Evolutionary conservation across 495 filamentous ascomycete genomes (phyloP), one percentile per base, ranked within the genome.

Genomic region (Patellaria atrata): DNA sequence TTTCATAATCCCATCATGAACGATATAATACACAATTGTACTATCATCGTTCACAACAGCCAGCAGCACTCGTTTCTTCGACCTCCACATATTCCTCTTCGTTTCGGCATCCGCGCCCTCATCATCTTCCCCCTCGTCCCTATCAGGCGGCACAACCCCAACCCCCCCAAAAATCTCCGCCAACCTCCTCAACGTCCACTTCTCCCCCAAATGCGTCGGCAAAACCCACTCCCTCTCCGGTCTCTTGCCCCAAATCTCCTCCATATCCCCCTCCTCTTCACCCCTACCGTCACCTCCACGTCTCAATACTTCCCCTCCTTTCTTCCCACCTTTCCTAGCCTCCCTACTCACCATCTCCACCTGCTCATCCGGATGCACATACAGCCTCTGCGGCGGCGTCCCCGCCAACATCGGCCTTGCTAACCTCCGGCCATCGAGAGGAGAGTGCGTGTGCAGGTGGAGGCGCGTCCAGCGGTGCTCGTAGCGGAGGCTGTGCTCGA

Each of bases 1-100:
- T 59, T 96, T 97, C 17, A 97, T 86, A 30, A 92, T 72, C 2
- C 91, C 91, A 55, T 94, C 87, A 44, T 93, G 85, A 27, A 94
- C 71, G 48, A 93, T 70, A 53, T 99, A 99, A 54, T 93, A 96
- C 3, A 87, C 82, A 14, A 96, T 70, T 2, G 89, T 96, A 27
- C 84, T 91, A 55, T 99, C 89, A 34, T 81, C 77, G 49, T 82
- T 72, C 33, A 87, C 65, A 23, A 82, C 83, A 15, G 82, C 86
- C 25, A 99, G 61, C 19, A 96, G 48, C 11, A 94, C 37, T 35
- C 84, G 67, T 63, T 92, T 93, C 18, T 32, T 46, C 11, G 31
- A 42, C 27, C 45, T 39, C 54, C 50, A 56, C 31, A 42, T 47
- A 37, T 49, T 61, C 29, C 34, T 46, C 2, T 64, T 60, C 11